phyloP scores from a whole-genome alignment of 75 land plant species.

The Pseudotsuga menziesii region DNA sequence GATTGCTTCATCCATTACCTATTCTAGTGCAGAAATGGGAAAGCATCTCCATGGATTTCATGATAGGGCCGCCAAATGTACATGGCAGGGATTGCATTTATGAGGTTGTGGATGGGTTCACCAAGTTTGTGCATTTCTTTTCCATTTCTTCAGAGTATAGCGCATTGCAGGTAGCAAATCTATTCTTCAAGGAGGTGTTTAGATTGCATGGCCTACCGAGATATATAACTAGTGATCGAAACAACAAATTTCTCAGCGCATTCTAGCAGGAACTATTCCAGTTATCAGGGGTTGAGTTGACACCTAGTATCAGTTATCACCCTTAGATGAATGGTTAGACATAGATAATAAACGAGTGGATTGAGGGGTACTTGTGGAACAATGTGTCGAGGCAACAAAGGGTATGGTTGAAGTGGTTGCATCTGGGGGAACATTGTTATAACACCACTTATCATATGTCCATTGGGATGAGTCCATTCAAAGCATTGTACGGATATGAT shows the following conservation, averaged over 20 bases:
- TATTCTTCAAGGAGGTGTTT: too few relatives aligned
- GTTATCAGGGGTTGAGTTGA: neutral
- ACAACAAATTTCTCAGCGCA: neutral
- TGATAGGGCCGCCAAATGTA: too few relatives aligned
- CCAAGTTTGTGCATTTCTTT: too few relatives aligned
- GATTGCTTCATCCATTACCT: too few relatives aligned
- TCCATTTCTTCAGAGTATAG: too few relatives aligned
- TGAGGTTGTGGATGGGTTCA: too few relatives aligned
- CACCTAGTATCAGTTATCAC: neutral
- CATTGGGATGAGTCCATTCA: conserved; percentile 10
- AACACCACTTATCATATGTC: conserved; percentile 14
- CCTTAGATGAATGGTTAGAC: neutral
- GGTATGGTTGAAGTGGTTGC: conserved; percentile 9
- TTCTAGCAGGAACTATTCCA: neutral
- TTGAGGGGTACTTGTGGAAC: neutral
- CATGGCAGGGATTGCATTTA: too few relatives aligned
- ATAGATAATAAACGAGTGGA: neutral
- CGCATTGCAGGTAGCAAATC: too few relatives aligned
- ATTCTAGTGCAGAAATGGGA: too few relatives aligned
- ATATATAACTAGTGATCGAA: too few relatives aligned
- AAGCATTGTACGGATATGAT: neutral
- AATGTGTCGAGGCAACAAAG: neutral
- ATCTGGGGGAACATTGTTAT: conserved; percentile 17
- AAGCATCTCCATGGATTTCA: too few relatives aligned
- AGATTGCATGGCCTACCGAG: too few relatives aligned